Base-by-base conservation (phyloP, 495 filamentous ascomycete genomes). In the Aspergillus incahuasiensis region DNA sequence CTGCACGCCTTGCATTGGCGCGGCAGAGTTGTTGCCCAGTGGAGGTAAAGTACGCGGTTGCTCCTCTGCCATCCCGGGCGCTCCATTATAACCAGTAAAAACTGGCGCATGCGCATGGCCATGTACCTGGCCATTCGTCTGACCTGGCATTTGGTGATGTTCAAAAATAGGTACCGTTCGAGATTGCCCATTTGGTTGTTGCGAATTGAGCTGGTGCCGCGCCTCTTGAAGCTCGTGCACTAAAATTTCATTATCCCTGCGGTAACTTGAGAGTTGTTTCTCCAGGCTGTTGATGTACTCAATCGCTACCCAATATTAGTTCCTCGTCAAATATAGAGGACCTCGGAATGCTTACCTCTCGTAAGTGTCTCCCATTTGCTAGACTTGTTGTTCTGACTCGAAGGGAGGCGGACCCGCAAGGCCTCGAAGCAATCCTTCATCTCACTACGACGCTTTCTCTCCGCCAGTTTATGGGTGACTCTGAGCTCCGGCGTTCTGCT, bases 341-440 rank as follows among this genome's bases (percentile, higher is more conserved):
- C 5, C 1, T 16, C n/a, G 16, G 12, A n/a, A 15, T n/a, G 16
- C 74, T 34, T 78, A 95, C 91, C 89, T 81, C 92, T 91, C 9
- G 90, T 95, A n/a, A 99, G 70, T 32, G 96, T 95, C 64, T 99
- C 94, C 95, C 95, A 99, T 71, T 99, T 99, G 65, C 91, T 96
- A 3, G 92, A 92, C 65, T 97, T 99, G 42, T 88, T 87, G 18
- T 91, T 92, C 48, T 91, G 84, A 55, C 88, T 88, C 52, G 90
- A 85, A 6, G 92, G 92, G 58, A 97, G 84, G 39, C 90, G 80
- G 49, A 86, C 79, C 35, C 92, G 84, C 21, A 99, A 73, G 43
- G 86, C 80, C 58, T 99, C 94, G 66, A 97, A 97, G 6, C 97
- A 79, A 65, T 92, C 87, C 70, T 99, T 99, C 94, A 99, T 97